phyloP scores from a whole-genome alignment of 169 alveolate genomes.

The Condylostoma magnum region DNA sequence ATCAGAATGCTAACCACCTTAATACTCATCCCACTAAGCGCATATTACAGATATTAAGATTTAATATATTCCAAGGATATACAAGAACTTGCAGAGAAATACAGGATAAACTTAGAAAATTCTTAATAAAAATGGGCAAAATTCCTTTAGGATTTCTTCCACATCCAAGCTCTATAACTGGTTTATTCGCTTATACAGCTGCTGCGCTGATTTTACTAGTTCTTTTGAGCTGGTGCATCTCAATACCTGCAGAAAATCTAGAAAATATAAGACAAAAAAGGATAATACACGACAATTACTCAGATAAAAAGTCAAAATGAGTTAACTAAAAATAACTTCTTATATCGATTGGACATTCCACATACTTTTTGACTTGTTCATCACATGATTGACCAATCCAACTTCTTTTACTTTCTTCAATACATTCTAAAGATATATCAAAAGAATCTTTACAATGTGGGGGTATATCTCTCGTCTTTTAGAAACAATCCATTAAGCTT shows the following conservation, averaged over 20 bases:
- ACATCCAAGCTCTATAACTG: too few species aligned
- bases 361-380: slow-evolving; percentile 9
- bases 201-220: too few species aligned
- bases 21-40: background rate
- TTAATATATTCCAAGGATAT: background rate
- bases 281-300: too few species aligned
- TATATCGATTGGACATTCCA: background rate
- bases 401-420: background rate
- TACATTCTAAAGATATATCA: background rate
- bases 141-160: too few species aligned
- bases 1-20: background rate
- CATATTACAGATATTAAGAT: background rate
- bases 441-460: background rate
- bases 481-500: slow-evolving; percentile 42
- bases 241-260: too few species aligned
- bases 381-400: background rate
- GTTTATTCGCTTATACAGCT: too few species aligned
- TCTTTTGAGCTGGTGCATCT: too few species aligned
- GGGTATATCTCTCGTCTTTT: slow-evolving; percentile 20
- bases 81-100: background rate
- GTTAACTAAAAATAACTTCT: too few species aligned
- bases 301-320: too few species aligned
- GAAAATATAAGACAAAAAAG: too few species aligned
- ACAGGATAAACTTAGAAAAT: too few species aligned
- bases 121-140: too few species aligned